phyloP scores from a whole-genome alignment of 2,329 filamentous ascomycete species.

The Microdochium bolleyi region DNA sequence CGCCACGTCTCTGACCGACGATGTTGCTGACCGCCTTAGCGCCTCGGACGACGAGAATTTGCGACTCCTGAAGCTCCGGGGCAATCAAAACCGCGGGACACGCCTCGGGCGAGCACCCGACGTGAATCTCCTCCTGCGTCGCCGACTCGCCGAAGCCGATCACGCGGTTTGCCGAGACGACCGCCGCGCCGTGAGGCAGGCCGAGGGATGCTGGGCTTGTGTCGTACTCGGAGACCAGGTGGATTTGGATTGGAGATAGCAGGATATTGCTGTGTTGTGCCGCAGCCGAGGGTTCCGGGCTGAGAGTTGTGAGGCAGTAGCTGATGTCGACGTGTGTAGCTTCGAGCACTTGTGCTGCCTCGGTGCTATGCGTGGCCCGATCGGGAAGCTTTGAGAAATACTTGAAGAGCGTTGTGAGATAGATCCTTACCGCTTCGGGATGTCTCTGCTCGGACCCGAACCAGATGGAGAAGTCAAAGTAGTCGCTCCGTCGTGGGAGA shows the following conservation, averaged over 20 bases:
- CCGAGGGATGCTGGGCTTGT: constrained; percentile 13
- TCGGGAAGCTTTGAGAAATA: constrained; percentile 15
- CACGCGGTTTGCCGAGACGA: constrained; percentile 23
- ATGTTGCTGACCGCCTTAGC: constrained; percentile 20
- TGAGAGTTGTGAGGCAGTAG: neutral
- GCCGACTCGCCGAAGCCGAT: constrained; percentile 26
- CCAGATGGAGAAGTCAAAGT: constrained; percentile 25
- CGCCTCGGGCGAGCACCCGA: constrained; percentile 23
- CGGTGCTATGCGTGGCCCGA: neutral
- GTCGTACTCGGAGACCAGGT: constrained; percentile 12
- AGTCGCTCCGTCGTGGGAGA: constrained; percentile 13
- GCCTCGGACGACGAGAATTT: constrained; percentile 16
- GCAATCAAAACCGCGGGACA: constrained; percentile 25
- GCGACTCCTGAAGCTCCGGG: constrained; percentile 15
- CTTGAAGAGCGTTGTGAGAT: constrained; percentile 18
- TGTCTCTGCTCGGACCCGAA: constrained; percentile 22
- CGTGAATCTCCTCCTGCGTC: constrained; percentile 26
- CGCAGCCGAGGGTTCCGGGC: neutral
- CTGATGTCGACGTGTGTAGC: neutral
- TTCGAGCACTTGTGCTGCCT: neutral
- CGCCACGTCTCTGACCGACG: constrained; percentile 18
- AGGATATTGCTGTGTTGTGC: neutral
- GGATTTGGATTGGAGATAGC: neutral
- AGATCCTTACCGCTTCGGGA: constrained; percentile 16
- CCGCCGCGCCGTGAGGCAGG: constrained; percentile 14